Percentiles rank a stretch among this genome's conserved stretches.
phyloP scores from a whole-genome alignment of 768 basidiomycete species.

The Aureoboletus auriporus region DNA sequence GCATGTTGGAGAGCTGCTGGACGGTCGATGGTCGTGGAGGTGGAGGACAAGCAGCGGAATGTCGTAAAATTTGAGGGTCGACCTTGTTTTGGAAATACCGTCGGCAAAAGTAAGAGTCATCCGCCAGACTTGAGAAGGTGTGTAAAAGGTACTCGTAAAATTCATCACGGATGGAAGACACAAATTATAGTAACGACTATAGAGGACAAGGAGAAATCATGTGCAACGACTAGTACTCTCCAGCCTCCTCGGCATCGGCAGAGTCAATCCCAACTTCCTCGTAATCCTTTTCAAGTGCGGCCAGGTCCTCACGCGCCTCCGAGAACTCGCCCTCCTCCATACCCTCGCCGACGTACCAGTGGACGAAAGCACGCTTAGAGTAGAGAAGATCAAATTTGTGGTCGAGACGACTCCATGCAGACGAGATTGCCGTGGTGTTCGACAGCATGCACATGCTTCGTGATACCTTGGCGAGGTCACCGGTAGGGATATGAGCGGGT shows the following conservation, averaged over 20 bases:
- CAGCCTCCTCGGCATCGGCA: slow-evolving; percentile 47
- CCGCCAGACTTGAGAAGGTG: slow-evolving; percentile 6
- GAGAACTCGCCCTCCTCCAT: slow-evolving; percentile 97
- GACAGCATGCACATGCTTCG: slow-evolving; percentile 77
- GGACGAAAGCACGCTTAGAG: slow-evolving; percentile 56
- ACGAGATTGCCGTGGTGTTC: slow-evolving; percentile 70
- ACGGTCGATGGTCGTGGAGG: slow-evolving; percentile 12
- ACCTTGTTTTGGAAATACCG: slow-evolving; percentile 26
- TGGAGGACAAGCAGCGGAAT: slow-evolving; percentile 9
- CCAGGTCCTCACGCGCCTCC: slow-evolving; percentile 97
- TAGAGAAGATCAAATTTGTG: slow-evolving; percentile 80
- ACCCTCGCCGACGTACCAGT: slow-evolving; percentile 73
- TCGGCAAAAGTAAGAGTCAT: not conserved
- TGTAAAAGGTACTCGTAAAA: slow-evolving; percentile 29
- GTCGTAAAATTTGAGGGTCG: slow-evolving; percentile 17
- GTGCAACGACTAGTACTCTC: slow-evolving; percentile 38
- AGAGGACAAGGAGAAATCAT: slow-evolving; percentile 22
- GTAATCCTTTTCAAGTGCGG: slow-evolving; percentile 98
- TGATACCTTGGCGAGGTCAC: slow-evolving; percentile 73
- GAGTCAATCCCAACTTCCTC: slow-evolving; percentile 73
- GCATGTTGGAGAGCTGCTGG: slow-evolving; percentile 44
- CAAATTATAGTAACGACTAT: slow-evolving; percentile 29
- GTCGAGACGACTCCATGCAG: slow-evolving; percentile 69
- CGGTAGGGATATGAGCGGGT: slow-evolving; percentile 69
- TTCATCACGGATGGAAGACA: slow-evolving; percentile 29